These are phyloP conservation scores for Linnemannia elongata DNA, from an alignment of 192 early-diverging fungal species.

Conservation along the genomic window DNA sequence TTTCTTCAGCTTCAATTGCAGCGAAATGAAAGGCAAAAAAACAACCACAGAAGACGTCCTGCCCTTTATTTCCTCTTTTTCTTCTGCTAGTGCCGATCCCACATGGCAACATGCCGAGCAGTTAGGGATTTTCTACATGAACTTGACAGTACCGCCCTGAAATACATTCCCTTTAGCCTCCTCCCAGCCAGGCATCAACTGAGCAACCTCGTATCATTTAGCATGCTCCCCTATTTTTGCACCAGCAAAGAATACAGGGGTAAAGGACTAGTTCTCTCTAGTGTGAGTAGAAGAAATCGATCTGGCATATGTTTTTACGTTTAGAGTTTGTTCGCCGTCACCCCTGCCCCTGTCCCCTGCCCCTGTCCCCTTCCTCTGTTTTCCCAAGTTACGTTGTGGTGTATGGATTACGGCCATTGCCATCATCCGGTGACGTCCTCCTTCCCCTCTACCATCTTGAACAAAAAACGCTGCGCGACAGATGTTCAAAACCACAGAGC, in stretches of 20 bases:
- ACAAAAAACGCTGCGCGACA: background rate
- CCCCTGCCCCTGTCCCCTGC: too few relatives aligned
- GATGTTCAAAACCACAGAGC: background rate
- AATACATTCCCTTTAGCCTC: background rate
- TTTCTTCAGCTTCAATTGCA: background rate
- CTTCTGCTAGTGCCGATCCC: background rate
- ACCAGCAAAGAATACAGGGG: too few relatives aligned
- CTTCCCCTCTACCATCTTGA: background rate
- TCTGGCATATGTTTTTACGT: background rate
- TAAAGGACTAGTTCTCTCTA: background rate
- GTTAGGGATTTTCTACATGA: too few relatives aligned
- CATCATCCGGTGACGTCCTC: too few relatives aligned
- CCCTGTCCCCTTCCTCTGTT: too few relatives aligned
- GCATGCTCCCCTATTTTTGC: background rate
- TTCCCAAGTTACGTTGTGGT: too few relatives aligned
- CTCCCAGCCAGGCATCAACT: background rate
- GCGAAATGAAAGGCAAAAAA: background rate
- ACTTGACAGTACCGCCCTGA: too few relatives aligned
- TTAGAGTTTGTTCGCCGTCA: background rate
- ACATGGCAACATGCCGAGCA: constrained; percentile 1
- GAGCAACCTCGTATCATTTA: background rate
- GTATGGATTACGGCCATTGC: too few relatives aligned
- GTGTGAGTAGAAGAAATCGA: background rate
- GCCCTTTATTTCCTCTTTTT: background rate
- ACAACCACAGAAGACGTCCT: background rate